Conservation (phyloP, 176 grass and related monocot genomes). For the Cymbopogon citratus region DNA sequence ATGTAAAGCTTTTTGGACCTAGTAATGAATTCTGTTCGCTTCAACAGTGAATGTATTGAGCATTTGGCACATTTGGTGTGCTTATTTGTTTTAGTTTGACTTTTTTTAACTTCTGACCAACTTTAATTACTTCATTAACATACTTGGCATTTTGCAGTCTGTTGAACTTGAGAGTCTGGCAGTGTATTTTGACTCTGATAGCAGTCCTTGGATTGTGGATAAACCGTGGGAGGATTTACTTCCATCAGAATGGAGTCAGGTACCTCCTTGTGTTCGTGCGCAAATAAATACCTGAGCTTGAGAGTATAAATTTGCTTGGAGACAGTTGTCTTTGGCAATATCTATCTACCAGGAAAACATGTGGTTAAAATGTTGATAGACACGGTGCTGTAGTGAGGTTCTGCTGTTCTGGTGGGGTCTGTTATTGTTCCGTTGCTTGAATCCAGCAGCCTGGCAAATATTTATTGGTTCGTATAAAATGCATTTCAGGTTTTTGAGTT, state of each 20-base stretch:
- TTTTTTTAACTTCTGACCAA: neutral
- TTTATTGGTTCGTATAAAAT: conserved; percentile 16
- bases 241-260: conserved; percentile 95
- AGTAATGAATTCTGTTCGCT: conserved; percentile 12
- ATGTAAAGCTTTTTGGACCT: conserved; percentile 3
- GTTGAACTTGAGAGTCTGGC: conserved; percentile 89
- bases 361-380: conserved; percentile 3
- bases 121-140: conserved; percentile 20
- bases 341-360: conserved; percentile 2
- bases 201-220: conserved; percentile 63
- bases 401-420: conserved; percentile 2
- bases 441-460: conserved; percentile 4
- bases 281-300: neutral
- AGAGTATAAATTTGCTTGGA: neutral
- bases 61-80: neutral
- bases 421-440: neutral
- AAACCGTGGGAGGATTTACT: conserved; percentile 89
- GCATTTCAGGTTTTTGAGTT: conserved; percentile 82
- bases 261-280: conserved; percentile 30
- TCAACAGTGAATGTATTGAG: conserved; percentile 11
- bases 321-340: neutral
- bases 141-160: conserved; percentile 59
- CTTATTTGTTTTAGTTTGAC: conserved; percentile 10
- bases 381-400: neutral
- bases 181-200: conserved; percentile 97